Base-by-base conservation (phyloP, 2,329 filamentous ascomycete genomes). In the Cladosporium sphaerospermum region DNA sequence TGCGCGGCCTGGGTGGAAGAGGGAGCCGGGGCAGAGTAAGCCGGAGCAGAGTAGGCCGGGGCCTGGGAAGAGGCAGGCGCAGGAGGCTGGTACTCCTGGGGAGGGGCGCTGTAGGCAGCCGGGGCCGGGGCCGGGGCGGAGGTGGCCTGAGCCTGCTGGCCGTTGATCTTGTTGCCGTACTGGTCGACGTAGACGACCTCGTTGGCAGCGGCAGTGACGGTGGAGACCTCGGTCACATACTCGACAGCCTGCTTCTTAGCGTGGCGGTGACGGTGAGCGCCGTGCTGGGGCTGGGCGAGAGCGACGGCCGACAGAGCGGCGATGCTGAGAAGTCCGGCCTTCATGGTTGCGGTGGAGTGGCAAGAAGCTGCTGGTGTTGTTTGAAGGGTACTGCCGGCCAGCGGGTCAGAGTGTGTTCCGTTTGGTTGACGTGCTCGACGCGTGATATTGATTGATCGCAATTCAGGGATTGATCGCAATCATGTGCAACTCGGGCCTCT, bases 161-260 rank as follows among this genome's bases (percentile, higher is more conserved):
- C 18, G 34, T 23, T 23, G 44, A 82, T 58, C 2, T 75, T 71
- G n/a, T 75, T 71, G 52, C 81, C 81, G 54, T 77, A 65, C 58
- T 78, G 69, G 62, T 87, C 76, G 43, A 85, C 79, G 67, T 79
- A 85, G 61, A 86, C 75, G 28, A 83, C 65, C 18, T 77, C 74
- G 54, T 78, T 71, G 5, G 75, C 72, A 9, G 72, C 59, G 37
- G 75, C 70, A 37, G 73, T 76, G 10, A 73, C 66, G 32, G 64
- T 58, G 45, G 61, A 51, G 51, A 64, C 59, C 40, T 66, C 64
- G 42, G 70, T 67, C 44, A 72, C 60, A n/a, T 58, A 57, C 3
- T 55, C 54, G 9, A 67, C 61, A 9, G 68, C 62, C 61, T 68
- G 67, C 60, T 64, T 63, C 58, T 69, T 61, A 56, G 60, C 23